Percentiles rank a stretch among this genome's conserved stretches.
Evolutionary conservation across 768 basidiomycete genomes (phyloP).

Genomic region (Kwoniella bestiolae): DNA sequence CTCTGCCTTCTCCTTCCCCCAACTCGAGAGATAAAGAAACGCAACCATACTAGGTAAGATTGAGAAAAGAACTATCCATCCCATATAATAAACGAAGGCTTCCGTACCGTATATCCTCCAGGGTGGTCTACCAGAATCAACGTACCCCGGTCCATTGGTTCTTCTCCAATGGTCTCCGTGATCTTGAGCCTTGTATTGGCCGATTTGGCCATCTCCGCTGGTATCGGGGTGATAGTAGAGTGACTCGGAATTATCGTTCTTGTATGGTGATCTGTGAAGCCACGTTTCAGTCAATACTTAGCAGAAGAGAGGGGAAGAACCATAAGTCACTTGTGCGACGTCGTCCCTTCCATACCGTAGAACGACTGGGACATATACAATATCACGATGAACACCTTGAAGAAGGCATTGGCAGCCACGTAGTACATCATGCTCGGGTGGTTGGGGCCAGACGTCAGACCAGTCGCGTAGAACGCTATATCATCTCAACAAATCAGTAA

Average conservation of each 20-base stretch:
- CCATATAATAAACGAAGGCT: constrained; percentile 10
- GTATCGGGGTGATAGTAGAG: neutral
- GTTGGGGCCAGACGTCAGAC: constrained; percentile 24
- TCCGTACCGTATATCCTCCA: constrained; percentile 10
- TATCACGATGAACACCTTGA: constrained; percentile 37
- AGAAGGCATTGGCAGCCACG: constrained; percentile 35
- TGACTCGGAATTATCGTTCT: neutral
- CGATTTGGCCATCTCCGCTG: neutral
- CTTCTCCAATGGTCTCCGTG: neutral
- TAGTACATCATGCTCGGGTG: constrained; percentile 27
- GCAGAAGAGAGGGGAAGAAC: too few species aligned
- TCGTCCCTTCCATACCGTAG: constrained; percentile 28
- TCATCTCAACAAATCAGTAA: neutral
- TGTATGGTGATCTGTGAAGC: constrained; percentile 7
- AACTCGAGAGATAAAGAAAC: constrained; percentile 7
- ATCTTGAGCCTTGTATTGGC: neutral
- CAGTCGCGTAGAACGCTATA: constrained; percentile 27
- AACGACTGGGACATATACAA: constrained; percentile 41
- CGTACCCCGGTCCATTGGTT: too few species aligned
- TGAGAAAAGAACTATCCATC: constrained; percentile 7
- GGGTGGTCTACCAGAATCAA: neutral
- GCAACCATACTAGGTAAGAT: constrained; percentile 9
- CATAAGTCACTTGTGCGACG: constrained; percentile 15
- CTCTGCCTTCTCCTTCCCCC: constrained; percentile 5
- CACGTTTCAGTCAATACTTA: too few species aligned